These are phyloP conservation scores for Neurospora africana DNA, from an alignment of 495 filamentous ascomycete species.

Conservation along the genomic window DNA sequence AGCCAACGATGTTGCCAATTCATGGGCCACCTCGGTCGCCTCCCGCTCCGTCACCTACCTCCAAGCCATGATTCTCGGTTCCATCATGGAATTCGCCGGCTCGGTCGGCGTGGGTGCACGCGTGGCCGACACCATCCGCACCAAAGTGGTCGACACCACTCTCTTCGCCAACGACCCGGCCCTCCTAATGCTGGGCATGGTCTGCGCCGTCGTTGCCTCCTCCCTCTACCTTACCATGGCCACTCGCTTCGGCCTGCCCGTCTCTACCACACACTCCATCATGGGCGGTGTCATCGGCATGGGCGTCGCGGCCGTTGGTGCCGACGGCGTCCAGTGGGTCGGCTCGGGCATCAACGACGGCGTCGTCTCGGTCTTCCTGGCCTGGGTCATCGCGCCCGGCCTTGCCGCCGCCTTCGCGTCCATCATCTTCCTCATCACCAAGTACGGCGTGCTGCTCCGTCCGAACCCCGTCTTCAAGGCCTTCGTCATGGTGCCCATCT, in stretches of 20 bases:
- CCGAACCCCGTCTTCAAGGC: constrained; percentile 46
- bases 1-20: constrained; percentile 68
- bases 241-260: constrained; percentile 43
- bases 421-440: constrained; percentile 53
- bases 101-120: constrained; percentile 52
- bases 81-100: constrained; percentile 59
- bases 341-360: constrained; percentile 36
- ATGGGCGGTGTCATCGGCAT: constrained; percentile 53
- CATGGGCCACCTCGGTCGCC: constrained; percentile 60
- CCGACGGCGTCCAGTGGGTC: constrained; percentile 41
- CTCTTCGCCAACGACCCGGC: constrained; percentile 41
- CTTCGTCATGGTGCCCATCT: constrained; percentile 48
- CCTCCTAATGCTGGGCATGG: constrained; percentile 50
- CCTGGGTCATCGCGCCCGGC: constrained; percentile 53
- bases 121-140: constrained; percentile 56
- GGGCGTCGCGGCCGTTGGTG: constrained; percentile 47
- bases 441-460: constrained; percentile 52
- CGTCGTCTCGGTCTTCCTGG: constrained; percentile 36
- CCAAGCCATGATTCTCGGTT: constrained; percentile 56
- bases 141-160: constrained; percentile 46
- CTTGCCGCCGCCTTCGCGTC: constrained; percentile 43
- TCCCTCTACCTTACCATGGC: constrained; percentile 47
- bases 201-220: constrained; percentile 52
- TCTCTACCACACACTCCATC: constrained; percentile 56
- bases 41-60: constrained; percentile 53